Evolutionary conservation across 495 filamentous ascomycete species (phyloP).

Genomic region (Hypoxylon fuscum): DNA sequence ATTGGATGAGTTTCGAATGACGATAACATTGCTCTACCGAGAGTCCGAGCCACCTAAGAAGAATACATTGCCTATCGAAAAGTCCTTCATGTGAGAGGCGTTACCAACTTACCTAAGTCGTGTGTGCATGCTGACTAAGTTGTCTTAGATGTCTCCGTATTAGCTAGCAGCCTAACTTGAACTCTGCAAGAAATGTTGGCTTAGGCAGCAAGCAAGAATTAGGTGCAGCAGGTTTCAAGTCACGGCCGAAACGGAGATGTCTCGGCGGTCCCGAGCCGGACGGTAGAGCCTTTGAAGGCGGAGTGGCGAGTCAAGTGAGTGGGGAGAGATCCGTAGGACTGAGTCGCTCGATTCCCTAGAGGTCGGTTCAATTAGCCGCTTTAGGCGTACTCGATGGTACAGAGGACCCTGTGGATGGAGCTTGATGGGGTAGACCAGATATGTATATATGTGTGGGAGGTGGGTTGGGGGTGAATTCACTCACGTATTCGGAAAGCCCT

Average conservation of each 20-base stretch:
- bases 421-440: slow-evolving; percentile 9
- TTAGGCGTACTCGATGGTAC: slow-evolving; percentile 8
- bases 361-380: slow-evolving; percentile 12
- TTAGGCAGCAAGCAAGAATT: no score
- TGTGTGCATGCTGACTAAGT: no score
- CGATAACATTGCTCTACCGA: no score
- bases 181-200: not conserved
- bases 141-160: no score
- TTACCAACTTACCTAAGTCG: no score
- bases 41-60: no score
- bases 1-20: no score
- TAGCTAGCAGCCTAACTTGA: not conserved
- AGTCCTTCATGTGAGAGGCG: no score
- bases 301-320: slow-evolving; percentile 15
- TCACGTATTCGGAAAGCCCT: slow-evolving; percentile 11
- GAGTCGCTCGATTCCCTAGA: slow-evolving; percentile 14
- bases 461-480: slow-evolving; percentile 1
- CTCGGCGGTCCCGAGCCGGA: slow-evolving; percentile 18
- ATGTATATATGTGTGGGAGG: slow-evolving; percentile 3
- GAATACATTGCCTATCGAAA: no score
- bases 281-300: slow-evolving; percentile 9
- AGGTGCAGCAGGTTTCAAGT: no score
- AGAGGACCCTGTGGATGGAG: not conserved
- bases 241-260: slow-evolving; percentile 5
- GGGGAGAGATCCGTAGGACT: slow-evolving; percentile 26